Evolutionary conservation across 768 basidiomycete species (phyloP).

Genomic region (Termitomyces sp.): DNA sequence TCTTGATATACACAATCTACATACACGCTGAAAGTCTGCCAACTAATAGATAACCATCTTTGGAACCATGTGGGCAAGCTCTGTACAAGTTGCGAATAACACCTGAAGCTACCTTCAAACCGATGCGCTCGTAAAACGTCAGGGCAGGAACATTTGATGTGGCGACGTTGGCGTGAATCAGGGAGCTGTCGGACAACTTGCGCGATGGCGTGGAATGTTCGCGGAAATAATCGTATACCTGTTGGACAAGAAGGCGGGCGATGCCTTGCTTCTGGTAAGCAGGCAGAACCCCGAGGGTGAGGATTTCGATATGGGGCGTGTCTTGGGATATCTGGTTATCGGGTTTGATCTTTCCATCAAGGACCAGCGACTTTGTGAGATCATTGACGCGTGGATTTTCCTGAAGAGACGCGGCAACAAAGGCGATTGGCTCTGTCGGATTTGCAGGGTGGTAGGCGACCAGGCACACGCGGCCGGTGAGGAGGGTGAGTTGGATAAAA

Average conservation of each 20-base stretch:
- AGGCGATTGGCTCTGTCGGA: constrained; percentile 30
- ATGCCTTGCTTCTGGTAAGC: constrained; percentile 36
- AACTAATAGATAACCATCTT: constrained; percentile 37
- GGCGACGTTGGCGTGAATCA: constrained; percentile 40
- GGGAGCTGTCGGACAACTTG: constrained; percentile 16
- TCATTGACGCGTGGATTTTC: constrained; percentile 16
- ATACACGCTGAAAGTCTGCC: constrained; percentile 21
- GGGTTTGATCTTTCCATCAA: constrained; percentile 1
- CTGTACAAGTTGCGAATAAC: constrained; percentile 35
- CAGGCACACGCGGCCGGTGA: constrained; percentile 34
- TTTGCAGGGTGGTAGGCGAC: constrained; percentile 27
- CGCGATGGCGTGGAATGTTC: constrained; percentile 17
- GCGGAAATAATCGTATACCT: constrained; percentile 23
- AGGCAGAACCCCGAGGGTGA: constrained; percentile 47
- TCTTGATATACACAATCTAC: neutral
- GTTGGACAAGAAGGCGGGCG: constrained; percentile 34
- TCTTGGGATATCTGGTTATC: constrained; percentile 7
- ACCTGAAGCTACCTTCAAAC: constrained; percentile 27
- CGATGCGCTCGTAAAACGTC: constrained; percentile 38
- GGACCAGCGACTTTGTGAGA: constrained; percentile 2
- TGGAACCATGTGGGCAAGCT: constrained; percentile 26
- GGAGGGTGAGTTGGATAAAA: constrained; percentile 40
- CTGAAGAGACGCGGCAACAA: constrained; percentile 35
- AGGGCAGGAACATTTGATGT: constrained; percentile 34
- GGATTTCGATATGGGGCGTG: constrained; percentile 37